A percentile compares a stretch with the other conserved stretches of the same genome.
Evolutionary conservation across 73 alveolate genomes (phyloP).

Genomic region (Diophrys sp.): DNA sequence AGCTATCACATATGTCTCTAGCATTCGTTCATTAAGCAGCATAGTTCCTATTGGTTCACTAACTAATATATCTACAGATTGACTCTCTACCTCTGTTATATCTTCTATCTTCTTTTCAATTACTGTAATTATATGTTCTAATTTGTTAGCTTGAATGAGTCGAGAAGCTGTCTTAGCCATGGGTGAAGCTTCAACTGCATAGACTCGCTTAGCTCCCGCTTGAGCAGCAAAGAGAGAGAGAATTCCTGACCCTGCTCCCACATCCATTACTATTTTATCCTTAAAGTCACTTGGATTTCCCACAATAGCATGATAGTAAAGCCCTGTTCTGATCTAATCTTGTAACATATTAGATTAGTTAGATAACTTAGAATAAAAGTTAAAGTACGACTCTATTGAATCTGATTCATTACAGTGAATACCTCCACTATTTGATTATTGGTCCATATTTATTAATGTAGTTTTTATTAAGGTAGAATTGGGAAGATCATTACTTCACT

Average conservation of each 20-base stretch:
- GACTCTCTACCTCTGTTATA: constrained; percentile 21
- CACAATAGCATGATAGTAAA: constrained; percentile 27
- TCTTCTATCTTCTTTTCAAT: constrained; percentile 52
- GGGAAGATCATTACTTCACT: constrained; percentile 31
- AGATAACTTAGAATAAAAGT: constrained; percentile 67
- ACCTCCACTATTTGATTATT: constrained; percentile 42
- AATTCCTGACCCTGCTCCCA: constrained; percentile 78
- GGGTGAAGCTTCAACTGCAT: constrained; percentile 58
- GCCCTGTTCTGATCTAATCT: constrained; percentile 40
- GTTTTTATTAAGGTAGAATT: constrained; percentile 41
- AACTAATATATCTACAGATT: constrained; percentile 58
- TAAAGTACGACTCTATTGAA: constrained; percentile 56
- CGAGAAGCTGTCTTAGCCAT: constrained; percentile 32
- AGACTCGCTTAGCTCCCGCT: constrained; percentile 61
- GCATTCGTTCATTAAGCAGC: constrained; percentile 75
- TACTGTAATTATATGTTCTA: constrained; percentile 49
- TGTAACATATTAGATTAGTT: constrained; percentile 60
- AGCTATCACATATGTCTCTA: constrained; percentile 72
- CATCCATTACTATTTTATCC: constrained; percentile 68
- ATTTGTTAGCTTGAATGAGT: constrained; percentile 23
- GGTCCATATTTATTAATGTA: no score
- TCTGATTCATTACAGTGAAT: constrained; percentile 17
- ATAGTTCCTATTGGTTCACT: constrained; percentile 76
- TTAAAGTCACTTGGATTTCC: constrained; percentile 38
- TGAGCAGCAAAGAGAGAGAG: constrained; percentile 73